A percentile compares a stretch with the other conserved stretches of the same genome.
These are phyloP conservation scores for Suillus variegatus DNA, from an alignment of 768 basidiomycete species.

Conservation along the genomic window DNA sequence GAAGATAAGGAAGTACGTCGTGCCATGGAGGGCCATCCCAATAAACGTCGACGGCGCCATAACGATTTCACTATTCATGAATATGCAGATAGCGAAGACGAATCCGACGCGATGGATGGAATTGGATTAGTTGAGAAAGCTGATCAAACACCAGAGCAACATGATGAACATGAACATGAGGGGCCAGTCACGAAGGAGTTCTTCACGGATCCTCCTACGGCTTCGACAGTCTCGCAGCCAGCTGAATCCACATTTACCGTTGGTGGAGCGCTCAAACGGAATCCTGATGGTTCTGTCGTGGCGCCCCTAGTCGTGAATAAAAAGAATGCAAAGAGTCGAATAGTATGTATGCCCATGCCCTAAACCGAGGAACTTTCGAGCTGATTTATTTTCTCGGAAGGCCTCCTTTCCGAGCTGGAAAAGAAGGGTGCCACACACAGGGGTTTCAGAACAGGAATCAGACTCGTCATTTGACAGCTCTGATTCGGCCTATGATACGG, in stretches of 20 bases:
- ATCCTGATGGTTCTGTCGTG: conserved; percentile 60
- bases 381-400: conserved; percentile 24
- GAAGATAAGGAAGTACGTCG: conserved; percentile 63
- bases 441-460: conserved; percentile 36
- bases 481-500: conserved; percentile 66
- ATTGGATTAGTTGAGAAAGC: conserved; percentile 14
- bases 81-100: conserved; percentile 33
- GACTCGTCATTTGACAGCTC: conserved; percentile 79
- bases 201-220: conserved; percentile 18
- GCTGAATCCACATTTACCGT: conserved; percentile 30
- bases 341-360: conserved; percentile 36
- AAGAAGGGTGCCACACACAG: conserved; percentile 29
- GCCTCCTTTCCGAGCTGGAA: conserved; percentile 55
- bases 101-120: conserved; percentile 33
- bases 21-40: conserved; percentile 46
- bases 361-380: conserved; percentile 6
- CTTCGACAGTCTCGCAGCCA: conserved; percentile 15
- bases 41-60: conserved; percentile 51
- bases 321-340: conserved; percentile 40
- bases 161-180: background rate
- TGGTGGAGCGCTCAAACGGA: conserved; percentile 67
- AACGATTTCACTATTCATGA: conserved; percentile 20
- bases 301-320: conserved; percentile 48
- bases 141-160: background rate
- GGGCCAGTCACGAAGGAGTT: conserved; percentile 2